A percentile compares a stretch with the other conserved stretches of the same genome.
phyloP scores from a whole-genome alignment of 768 basidiomycete species.

The Lactarius evosmus region DNA sequence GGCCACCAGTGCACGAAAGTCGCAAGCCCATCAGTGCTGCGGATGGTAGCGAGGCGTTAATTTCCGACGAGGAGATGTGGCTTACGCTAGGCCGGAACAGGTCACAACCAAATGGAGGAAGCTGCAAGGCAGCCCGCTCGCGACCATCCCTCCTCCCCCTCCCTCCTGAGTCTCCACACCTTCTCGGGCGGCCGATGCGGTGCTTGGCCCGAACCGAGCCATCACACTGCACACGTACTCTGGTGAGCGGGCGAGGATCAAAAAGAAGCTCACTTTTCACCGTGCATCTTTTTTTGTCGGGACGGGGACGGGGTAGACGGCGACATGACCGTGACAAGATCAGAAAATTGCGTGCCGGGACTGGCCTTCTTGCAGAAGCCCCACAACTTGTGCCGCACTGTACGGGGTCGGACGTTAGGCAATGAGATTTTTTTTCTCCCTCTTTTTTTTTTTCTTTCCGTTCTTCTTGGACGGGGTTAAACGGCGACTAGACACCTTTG shows the following conservation, averaged over 20 bases:
- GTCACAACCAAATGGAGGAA: neutral
- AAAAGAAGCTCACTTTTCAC: conserved; percentile 8
- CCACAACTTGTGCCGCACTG: conserved; percentile 2
- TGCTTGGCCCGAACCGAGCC: neutral
- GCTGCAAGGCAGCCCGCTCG: neutral
- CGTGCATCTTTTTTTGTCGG: neutral
- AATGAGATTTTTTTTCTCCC: neutral
- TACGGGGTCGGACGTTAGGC: neutral
- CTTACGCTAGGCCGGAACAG: neutral
- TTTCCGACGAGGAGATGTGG: neutral
- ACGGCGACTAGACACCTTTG: neutral
- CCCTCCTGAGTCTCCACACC: neutral
- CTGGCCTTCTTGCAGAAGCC: neutral
- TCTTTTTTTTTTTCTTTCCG: neutral
- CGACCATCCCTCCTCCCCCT: neutral
- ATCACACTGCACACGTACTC: neutral
- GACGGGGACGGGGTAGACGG: conserved; percentile 11
- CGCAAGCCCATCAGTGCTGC: neutral
- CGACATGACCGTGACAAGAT: conserved; percentile 2
- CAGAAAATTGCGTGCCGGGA: neutral
- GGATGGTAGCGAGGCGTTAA: neutral
- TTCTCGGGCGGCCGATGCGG: conserved; percentile 19
- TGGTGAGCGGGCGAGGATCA: conserved; percentile 15
- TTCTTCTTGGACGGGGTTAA: neutral
- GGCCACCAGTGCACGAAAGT: no score